Base-by-base conservation (phyloP, 192 early-diverging fungal species). In the Phlyctochytrium arcticum region DNA sequence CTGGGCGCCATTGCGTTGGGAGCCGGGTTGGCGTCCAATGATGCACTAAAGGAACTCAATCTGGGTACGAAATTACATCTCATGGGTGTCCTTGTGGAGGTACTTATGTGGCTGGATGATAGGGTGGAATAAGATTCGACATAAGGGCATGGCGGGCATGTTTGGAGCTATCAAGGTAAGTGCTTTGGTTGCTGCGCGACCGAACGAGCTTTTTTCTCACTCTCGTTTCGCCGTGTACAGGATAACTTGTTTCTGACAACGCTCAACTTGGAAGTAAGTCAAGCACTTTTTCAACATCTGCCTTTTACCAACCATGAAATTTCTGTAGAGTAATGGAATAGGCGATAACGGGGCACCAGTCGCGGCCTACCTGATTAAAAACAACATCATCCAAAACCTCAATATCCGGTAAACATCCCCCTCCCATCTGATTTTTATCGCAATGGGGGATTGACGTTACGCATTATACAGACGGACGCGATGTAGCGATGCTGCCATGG, bases 1-100 rank as follows among this genome's bases (percentile, higher is more conserved):
- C 39, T 83, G 23, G 81, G 81, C 27, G 78, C 75, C 1, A 72
- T 76, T 49, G 75, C 76, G 3, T 62, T 83, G 48, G 81, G 81
- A 23, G 39, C 62, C 8, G 81, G 73, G 2, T 19, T 83, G 3
- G 42, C 36, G 2, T 46, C 56, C 12, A 83, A 83, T 48, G 81
- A 80, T 50, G 44, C 54, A 0, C 46, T 83, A 35, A 69, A 63
- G 62, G 81, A 83, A 31, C 60, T 83, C 8, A 75, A 78, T 69
- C 27, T 83, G 36, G 64, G 76, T 77, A 51, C 48, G 57, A 4
- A n/a, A 4, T 2, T 7, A 17, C 39, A 19, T 32, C 12, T 36
- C 1, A 4, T 65, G 4, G n/a, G 9, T n/a, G 36, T 4, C 3
- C 8, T 48, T 58, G 9, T 31, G 56, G 23, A 0, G 5, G 3